Conservation (phyloP, 2,329 filamentous ascomycete species). For the Fusarium virguliforme region DNA sequence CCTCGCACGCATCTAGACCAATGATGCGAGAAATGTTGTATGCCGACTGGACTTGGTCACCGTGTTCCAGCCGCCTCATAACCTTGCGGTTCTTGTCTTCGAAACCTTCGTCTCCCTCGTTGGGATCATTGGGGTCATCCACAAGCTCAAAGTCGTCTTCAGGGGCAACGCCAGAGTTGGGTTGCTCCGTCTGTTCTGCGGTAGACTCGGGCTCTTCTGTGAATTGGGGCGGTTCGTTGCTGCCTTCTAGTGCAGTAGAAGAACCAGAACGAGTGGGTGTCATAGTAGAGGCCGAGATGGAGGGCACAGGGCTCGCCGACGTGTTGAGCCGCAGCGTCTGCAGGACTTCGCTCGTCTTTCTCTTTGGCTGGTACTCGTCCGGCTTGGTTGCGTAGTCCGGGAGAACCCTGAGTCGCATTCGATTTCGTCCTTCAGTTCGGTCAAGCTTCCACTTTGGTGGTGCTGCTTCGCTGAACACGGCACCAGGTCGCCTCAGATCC, state of each 20-base stretch:
- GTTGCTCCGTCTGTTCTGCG: slow-evolving; percentile 37
- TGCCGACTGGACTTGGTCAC: slow-evolving; percentile 92
- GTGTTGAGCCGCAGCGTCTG: slow-evolving; percentile 57
- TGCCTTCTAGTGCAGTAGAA: slow-evolving; percentile 44
- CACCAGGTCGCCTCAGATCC: slow-evolving; percentile 84
- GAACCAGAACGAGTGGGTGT: slow-evolving; percentile 42
- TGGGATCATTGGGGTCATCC: slow-evolving; percentile 89
- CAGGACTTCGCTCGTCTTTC: slow-evolving; percentile 69
- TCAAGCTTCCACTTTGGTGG: slow-evolving; percentile 90
- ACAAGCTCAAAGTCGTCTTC: slow-evolving; percentile 98
- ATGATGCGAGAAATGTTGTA: slow-evolving; percentile 97
- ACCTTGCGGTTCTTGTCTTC: slow-evolving; percentile 99
- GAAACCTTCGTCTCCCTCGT: slow-evolving; percentile 82
- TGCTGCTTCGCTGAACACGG: slow-evolving; percentile 79
- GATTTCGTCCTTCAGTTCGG: slow-evolving; percentile 93
- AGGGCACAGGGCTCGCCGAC: slow-evolving; percentile 41
- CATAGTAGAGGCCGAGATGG: slow-evolving; percentile 37
- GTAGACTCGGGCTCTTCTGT: slow-evolving; percentile 48
- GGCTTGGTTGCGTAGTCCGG: slow-evolving; percentile 80
- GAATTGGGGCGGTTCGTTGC: slow-evolving; percentile 35
- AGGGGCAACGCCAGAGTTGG: slow-evolving; percentile 55
- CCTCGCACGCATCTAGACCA: slow-evolving; percentile 93
- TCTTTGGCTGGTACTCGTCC: slow-evolving; percentile 88
- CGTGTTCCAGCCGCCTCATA: slow-evolving; percentile 91
- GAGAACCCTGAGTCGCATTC: slow-evolving; percentile 91